Evolutionary conservation across 768 basidiomycete genomes (phyloP), one percentile per base, ranked within the genome.

Genomic region (Lactarius evosmus): DNA sequence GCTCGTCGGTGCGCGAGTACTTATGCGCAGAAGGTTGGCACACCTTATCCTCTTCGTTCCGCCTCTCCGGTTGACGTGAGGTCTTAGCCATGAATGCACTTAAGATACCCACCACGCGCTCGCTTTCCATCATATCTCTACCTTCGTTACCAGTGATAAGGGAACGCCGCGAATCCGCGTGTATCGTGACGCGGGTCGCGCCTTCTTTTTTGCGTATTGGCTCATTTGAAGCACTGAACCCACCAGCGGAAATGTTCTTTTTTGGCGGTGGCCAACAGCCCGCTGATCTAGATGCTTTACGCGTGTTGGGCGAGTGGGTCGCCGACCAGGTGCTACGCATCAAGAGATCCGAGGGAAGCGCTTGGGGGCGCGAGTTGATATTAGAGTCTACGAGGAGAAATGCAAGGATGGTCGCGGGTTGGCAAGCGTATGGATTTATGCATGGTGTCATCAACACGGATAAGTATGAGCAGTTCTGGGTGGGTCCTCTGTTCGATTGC

Each of bases 401-500:
- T 72, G 95, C 91, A 50, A 79, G 78, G 72, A 98, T 95, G 91
- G 91, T 95, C 0, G 97, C 95, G 11, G 89, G 82, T 4, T 98
- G 97, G 97, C 96, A 98, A 75, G 93, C 85, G 7, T 91, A 89
- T 73, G 93, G 93, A 1, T 95, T 91, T 73, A 93, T 94, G 93
- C 92, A 95, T 71, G 94, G 93, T 0, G 96, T 99, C 40, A 93
- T 99, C 69, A 98, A 98, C 72, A 96, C 95, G 2, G 96, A 98
- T 78, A 97, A 96, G 90, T 89, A 68, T 62, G 82, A 71, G n/a
- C 29, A 30, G 60, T 33, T 44, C 33, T 16, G 30, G 19, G 27
- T 16, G 53, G 30, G 0, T 7, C 38, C n/a, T 19, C 25, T 11
- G 56, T 49, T 72, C 34, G 73, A 60, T 14, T 49, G 32, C 40